phyloP scores from a whole-genome alignment of 225 moss, liverwort and hornwort species.

The Climacium dendroides region DNA sequence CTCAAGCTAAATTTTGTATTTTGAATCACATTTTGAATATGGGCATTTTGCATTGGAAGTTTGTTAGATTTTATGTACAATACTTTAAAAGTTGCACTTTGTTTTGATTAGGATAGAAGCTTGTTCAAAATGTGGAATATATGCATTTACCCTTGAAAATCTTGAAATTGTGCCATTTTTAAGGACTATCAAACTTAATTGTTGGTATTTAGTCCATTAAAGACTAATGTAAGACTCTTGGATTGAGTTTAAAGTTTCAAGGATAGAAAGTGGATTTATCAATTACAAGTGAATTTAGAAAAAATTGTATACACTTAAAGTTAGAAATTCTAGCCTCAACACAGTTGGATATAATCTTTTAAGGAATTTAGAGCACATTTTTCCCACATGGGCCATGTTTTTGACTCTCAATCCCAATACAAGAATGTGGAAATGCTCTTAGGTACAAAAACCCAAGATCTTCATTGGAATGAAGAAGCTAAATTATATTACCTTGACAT shows the following conservation, averaged over 20 bases:
- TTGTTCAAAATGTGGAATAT: too few relatives aligned
- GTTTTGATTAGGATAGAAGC: too few relatives aligned
- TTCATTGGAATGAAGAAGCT: neutral
- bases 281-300: neutral
- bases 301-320: neutral
- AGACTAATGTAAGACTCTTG: too few relatives aligned
- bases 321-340: neutral
- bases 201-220: too few relatives aligned
- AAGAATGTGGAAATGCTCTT: neutral
- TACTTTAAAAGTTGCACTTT: too few relatives aligned
- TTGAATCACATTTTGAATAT: too few relatives aligned
- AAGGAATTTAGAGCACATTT: neutral
- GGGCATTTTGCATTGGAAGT: too few relatives aligned
- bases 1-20: too few relatives aligned
- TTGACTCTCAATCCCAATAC: neutral
- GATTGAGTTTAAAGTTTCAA: rapidly evolving
- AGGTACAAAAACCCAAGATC: rapidly evolving
- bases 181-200: too few relatives aligned
- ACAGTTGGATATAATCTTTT: neutral
- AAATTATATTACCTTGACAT: neutral
- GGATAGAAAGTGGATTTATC: rapidly evolving
- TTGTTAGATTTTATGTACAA: too few relatives aligned
- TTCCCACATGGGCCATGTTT: neutral
- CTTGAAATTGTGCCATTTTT: too few relatives aligned
- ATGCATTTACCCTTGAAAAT: too few relatives aligned